Base-by-base conservation (phyloP, 805 yeast genomes). In the Danielia oregonensis region DNA sequence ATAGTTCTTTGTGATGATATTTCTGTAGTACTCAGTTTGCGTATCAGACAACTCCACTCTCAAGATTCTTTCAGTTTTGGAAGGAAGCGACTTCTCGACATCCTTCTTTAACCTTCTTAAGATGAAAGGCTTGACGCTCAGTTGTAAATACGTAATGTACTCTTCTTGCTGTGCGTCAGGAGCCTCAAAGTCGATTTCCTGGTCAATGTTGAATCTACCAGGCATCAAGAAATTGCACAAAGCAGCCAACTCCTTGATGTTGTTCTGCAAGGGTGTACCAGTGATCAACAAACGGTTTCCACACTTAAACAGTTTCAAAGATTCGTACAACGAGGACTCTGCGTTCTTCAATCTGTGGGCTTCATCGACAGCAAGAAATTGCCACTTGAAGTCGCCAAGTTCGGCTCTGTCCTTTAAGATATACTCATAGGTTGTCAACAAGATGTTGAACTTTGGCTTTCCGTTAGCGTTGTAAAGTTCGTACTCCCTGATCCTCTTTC, bases 201-300 rank as follows among this genome's bases (percentile, higher is more conserved):
- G 94, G 43, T 89, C 96, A 46, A 93, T 91, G 35, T 72, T 70
- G 46, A 91, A 81, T 50, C 79, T 81, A 0, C 97, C 97, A 0
- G 98, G 98, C 96, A 88, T 89, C 54, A 93, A 71, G 59, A 93
- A 93, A 56, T 93, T 86, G 30, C 94, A 88, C 43, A 93, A 71
- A 0, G 99, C 97, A 2, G 96, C 96, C 48, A 93, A 71, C 62
- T 93, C 99, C 52, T 87, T 86, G 49, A 93, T 82, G 57, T 93
- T 93, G 54, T 93, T 93, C 59, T 93, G 99, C 44, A 93, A 71
- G 6, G 99, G 99, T 1, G 99, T 93, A 66, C 99, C 99, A 3
- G 99, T 93, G 50, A 93, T 93, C 44, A 93, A 71, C 41, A 93
- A 65, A 48, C 97, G 70, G 61, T 93, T 93, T 2, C 80, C 73